Conservation (phyloP, 2,329 filamentous ascomycete species). For the Westerdykella ornata region DNA sequence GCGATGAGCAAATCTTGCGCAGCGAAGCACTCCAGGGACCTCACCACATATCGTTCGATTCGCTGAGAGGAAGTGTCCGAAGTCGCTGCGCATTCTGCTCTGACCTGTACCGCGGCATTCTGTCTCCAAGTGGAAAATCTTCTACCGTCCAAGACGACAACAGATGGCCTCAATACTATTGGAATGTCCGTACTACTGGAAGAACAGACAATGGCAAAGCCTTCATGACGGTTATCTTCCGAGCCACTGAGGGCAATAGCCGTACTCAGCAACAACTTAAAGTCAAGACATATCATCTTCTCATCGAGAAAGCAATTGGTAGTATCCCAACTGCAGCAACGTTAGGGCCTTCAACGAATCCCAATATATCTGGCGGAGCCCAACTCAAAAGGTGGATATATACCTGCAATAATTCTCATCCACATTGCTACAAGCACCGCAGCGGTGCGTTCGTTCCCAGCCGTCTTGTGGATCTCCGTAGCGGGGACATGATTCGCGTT, state of each 20-base stretch:
- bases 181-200: not conserved
- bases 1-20: not conserved
- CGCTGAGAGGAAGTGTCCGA: not conserved
- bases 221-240: not conserved
- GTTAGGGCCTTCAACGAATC: slow-evolving; percentile 9
- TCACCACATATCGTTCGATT: not conserved
- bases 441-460: slow-evolving; percentile 14
- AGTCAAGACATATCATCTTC: slow-evolving; percentile 5
- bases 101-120: not conserved
- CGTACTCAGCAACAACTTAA: not conserved
- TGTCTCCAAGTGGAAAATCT: no score
- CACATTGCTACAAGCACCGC: slow-evolving; percentile 11
- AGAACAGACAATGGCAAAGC: not conserved
- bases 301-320: slow-evolving; percentile 11
- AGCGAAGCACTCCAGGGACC: not conserved
- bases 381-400: slow-evolving; percentile 14
- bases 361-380: not conserved
- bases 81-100: not conserved
- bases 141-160: not conserved
- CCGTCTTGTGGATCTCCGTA: slow-evolving; percentile 15
- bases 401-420: slow-evolving; percentile 13
- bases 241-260: not conserved
- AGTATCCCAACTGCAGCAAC: slow-evolving; percentile 5
- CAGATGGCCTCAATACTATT: not conserved
- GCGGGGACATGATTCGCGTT: slow-evolving; percentile 2